phyloP scores from a whole-genome alignment of 2,329 filamentous ascomycete genomes.

The Pezicula rhizophila region DNA sequence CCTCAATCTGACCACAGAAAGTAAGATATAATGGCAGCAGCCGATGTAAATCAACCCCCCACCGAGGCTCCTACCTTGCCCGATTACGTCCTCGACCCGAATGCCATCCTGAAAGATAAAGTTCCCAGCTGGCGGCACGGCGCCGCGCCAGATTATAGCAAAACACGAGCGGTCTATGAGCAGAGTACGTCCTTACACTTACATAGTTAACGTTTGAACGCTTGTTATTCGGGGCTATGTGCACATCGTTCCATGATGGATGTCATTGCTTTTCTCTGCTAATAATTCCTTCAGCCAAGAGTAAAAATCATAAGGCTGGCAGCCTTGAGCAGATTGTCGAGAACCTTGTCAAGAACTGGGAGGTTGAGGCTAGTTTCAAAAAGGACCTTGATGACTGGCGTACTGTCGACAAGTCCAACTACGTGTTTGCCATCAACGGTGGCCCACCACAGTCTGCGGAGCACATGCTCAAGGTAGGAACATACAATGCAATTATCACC shows the following conservation, averaged over 20 bases:
- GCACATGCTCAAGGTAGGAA: constrained; percentile 62
- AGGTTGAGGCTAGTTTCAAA: constrained; percentile 66
- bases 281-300: constrained; percentile 42
- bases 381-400: constrained; percentile 55
- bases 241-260: neutral
- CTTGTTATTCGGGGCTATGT: neutral
- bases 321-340: constrained; percentile 57
- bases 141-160: constrained; percentile 55
- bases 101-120: constrained; percentile 51
- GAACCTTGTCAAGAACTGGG: constrained; percentile 70
- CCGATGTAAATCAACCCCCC: constrained; percentile 9
- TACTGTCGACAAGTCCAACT: constrained; percentile 53
- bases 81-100: constrained; percentile 52
- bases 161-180: constrained; percentile 52
- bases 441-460: constrained; percentile 49
- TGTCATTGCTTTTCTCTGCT: neutral
- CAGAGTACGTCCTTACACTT: constrained; percentile 42
- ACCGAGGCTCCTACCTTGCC: constrained; percentile 29
- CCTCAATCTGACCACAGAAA: too few relatives aligned
- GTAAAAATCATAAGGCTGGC: constrained; percentile 45
- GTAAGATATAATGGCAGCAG: constrained; percentile 12
- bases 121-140: constrained; percentile 54
- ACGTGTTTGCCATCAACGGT: constrained; percentile 60
- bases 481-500: constrained; percentile 62
- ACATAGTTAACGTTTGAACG: too few relatives aligned